Conservation (phyloP, 2,329 filamentous ascomycete species). For the Colletotrichum gigasporum region DNA sequence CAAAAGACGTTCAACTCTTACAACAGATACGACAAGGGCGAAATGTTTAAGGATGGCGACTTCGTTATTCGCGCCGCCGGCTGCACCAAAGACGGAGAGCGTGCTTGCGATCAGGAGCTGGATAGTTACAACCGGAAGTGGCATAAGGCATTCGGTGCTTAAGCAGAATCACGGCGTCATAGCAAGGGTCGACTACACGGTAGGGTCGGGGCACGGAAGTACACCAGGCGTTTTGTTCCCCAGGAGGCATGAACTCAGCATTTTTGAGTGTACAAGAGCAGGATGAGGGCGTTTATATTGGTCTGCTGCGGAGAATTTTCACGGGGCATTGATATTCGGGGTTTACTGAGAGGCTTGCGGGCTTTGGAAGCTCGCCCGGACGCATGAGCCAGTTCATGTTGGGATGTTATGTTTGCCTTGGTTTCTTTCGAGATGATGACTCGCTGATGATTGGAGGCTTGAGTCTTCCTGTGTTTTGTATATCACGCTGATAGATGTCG, state of each 20-base stretch:
- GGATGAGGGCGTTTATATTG: slow-evolving; percentile 31
- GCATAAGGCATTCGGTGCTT: slow-evolving; percentile 54
- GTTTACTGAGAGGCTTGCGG: neutral
- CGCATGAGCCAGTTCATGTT: slow-evolving; percentile 15
- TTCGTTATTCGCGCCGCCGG: slow-evolving; percentile 82
- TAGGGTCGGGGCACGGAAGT: slow-evolving; percentile 1
- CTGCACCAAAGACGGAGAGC: slow-evolving; percentile 67
- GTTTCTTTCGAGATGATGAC: slow-evolving; percentile 8
- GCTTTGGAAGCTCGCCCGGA: slow-evolving; percentile 1
- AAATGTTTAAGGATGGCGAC: slow-evolving; percentile 81
- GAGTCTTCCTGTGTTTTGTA: slow-evolving; percentile 13
- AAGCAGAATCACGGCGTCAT: neutral
- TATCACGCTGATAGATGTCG: slow-evolving; percentile 14
- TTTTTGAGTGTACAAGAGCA: slow-evolving; percentile 19
- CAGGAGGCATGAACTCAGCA: slow-evolving; percentile 19
- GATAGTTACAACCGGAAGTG: slow-evolving; percentile 58
- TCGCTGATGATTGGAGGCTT: slow-evolving; percentile 2
- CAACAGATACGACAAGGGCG: slow-evolving; percentile 62
- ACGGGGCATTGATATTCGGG: slow-evolving; percentile 8
- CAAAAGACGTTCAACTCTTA: slow-evolving; percentile 88
- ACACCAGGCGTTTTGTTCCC: slow-evolving; percentile 25
- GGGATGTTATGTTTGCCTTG: slow-evolving; percentile 5
- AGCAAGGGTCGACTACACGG: neutral
- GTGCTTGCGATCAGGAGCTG: slow-evolving; percentile 79
- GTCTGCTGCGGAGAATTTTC: slow-evolving; percentile 13